Base-by-base conservation (phyloP, 768 basidiomycete genomes). In the Russula emetica region DNA sequence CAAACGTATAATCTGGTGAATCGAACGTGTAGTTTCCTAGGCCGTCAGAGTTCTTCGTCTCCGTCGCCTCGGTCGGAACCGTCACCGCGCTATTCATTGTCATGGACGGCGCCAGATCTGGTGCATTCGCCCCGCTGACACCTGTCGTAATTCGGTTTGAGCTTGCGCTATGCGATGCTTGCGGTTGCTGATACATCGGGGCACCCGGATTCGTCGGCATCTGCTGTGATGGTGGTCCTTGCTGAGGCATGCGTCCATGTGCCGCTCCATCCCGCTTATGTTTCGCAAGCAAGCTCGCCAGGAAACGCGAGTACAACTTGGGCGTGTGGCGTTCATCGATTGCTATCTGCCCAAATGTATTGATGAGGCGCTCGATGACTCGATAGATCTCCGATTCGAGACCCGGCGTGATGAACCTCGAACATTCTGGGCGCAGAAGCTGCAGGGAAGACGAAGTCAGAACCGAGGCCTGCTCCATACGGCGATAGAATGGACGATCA, bases 271-370 rank as follows among this genome's bases (percentile, higher is more conserved):
- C 71, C 28, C 75, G 66, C 18, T 60, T 63, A 58, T 67, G 83
- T n/a, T 81, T 81, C 18, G 82, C 82, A n/a, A 47, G 45, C 5
- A 47, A 18, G 45, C 45, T 47, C n/a, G n/a, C 45, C 52, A 94
- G 78, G 81, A 93, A 93, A 54, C 83, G 85, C 0, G 91, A 83
- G 72, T 91, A 92, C 6, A 92, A 76, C 71, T 85, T 87, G 1
- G 90, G 91, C 0, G 87, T 88, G 70, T 93, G 90, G 20, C 85
- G 85, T 30, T 89, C 86, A 74, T 94, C 92, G 63, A 93, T 80
- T 22, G 86, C 85, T 20, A 93, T 82, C 60, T 86, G 84, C 3
- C 82, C 81, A 5, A 93, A 79, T 1, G 91, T 79, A 64, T 88
- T 79, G 52, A 87, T 80, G 62, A 88, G 83, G 60, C 80, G 78